Evolutionary conservation across 306 rosid genomes (phyloP).

Genomic region (Styphnolobium japonicum): DNA sequence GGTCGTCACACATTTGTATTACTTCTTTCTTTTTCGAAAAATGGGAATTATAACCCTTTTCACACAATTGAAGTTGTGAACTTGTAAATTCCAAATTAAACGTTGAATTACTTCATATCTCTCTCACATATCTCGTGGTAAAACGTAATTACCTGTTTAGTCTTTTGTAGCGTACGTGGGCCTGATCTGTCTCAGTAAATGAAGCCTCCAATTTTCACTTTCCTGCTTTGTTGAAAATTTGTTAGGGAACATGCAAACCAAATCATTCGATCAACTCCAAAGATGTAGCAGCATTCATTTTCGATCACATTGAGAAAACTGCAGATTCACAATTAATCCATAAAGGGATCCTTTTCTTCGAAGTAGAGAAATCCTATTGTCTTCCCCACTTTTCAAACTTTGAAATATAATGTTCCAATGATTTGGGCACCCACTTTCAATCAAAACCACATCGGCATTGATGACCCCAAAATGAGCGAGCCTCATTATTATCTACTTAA

Average conservation of each 20-base stretch:
- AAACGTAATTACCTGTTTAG: constrained; percentile 8
- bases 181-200: constrained; percentile 43
- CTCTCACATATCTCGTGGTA: background rate
- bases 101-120: constrained; percentile 11
- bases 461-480: constrained; percentile 43
- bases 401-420: constrained; percentile 67
- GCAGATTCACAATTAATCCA: constrained; percentile 40
- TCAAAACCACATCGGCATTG: constrained; percentile 37
- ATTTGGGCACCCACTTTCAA: constrained; percentile 53
- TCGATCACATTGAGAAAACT: constrained; percentile 26
- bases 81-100: background rate
- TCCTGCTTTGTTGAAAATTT: constrained; percentile 76
- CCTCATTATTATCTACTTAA: constrained; percentile 42
- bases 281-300: constrained; percentile 39
- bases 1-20: background rate
- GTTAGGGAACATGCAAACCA: constrained; percentile 60
- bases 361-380: constrained; percentile 51
- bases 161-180: constrained; percentile 38
- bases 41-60: background rate
- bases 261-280: constrained; percentile 49
- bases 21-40: background rate
- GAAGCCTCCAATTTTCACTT: constrained; percentile 45
- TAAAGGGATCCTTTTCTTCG: constrained; percentile 75
- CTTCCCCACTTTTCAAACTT: constrained; percentile 34
- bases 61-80: background rate